These are phyloP conservation scores for Diaporthe eres DNA, from an alignment of 2,329 filamentous ascomycete species.

Conservation along the genomic window DNA sequence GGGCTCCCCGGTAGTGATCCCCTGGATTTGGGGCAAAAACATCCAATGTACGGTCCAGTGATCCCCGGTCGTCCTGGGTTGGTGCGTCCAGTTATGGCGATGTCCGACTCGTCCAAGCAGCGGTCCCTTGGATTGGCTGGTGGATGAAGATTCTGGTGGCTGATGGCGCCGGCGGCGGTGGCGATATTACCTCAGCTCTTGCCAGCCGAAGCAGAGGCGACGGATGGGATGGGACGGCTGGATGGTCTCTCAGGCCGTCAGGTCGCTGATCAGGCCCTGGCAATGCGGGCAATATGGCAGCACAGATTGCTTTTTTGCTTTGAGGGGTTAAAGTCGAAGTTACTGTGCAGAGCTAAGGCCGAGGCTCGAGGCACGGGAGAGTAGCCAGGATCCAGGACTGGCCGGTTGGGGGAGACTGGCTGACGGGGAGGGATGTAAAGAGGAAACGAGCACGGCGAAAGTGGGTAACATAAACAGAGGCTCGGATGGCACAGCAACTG, in stretches of 20 bases:
- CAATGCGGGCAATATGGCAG: slow-evolving; percentile 22
- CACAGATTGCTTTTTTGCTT: slow-evolving; percentile 5
- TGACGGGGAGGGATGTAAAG: slow-evolving; percentile 20
- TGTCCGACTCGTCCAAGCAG: slow-evolving; percentile 34
- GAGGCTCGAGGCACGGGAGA: slow-evolving; percentile 7
- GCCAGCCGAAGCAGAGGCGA: slow-evolving; percentile 18
- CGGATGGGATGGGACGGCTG: background rate
- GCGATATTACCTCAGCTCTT: slow-evolving; percentile 35
- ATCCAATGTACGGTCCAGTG: slow-evolving; percentile 27
- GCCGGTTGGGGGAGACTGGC: background rate
- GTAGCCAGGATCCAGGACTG: background rate
- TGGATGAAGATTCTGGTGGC: slow-evolving; percentile 28
- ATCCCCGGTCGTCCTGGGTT: slow-evolving; percentile 11
- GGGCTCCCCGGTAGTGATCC: slow-evolving; percentile 1
- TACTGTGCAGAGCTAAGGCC: background rate
- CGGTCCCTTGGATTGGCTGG: slow-evolving; percentile 34
- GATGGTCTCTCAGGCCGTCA: background rate
- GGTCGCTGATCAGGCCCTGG: slow-evolving; percentile 17
- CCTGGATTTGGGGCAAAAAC: slow-evolving; percentile 27
- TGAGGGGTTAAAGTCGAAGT: slow-evolving; percentile 19
- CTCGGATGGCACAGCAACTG: slow-evolving; percentile 45
- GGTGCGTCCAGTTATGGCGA: slow-evolving; percentile 28
- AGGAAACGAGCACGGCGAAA: slow-evolving; percentile 24
- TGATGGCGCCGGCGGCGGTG: slow-evolving; percentile 30
- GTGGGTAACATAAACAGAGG: slow-evolving; percentile 35